phyloP scores from a whole-genome alignment of 768 basidiomycete genomes.

The Hebeloma cylindrosporum region DNA sequence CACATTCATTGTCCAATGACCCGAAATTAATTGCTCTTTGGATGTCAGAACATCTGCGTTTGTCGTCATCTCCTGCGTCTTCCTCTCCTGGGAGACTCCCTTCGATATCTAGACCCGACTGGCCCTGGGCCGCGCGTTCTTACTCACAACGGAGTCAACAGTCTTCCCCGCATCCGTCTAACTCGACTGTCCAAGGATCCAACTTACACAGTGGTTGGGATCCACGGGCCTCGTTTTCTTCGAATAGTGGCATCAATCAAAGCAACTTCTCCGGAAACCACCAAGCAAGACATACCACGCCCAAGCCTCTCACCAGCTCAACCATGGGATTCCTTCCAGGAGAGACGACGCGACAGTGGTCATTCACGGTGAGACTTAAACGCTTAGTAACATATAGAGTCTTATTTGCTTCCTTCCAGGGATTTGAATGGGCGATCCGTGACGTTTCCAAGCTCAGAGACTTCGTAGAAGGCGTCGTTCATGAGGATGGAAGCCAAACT shows the following conservation, averaged over 20 bases:
- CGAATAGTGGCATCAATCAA: constrained; percentile 26
- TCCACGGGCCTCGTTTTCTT: constrained; percentile 27
- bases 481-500: constrained; percentile 29
- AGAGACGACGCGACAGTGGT: constrained; percentile 61
- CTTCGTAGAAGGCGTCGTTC: constrained; percentile 50
- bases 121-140: constrained; percentile 53
- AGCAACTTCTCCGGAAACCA: constrained; percentile 15
- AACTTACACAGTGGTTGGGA: constrained; percentile 31
- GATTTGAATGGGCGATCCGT: constrained; percentile 71
- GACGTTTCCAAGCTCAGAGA: constrained; percentile 57
- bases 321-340: constrained; percentile 35
- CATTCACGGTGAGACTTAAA: constrained; percentile 49
- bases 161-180: constrained; percentile 33
- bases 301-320: constrained; percentile 22
- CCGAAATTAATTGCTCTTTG: constrained; percentile 4
- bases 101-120: constrained; percentile 54
- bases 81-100: constrained; percentile 48
- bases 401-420: constrained; percentile 36
- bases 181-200: constrained; percentile 25
- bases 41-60: constrained; percentile 42
- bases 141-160: constrained; percentile 32
- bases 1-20: not conserved
- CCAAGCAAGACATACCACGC: constrained; percentile 15
- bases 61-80: constrained; percentile 36
- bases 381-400: not conserved